phyloP scores from a whole-genome alignment of 1,284 basidiomycete species.

The Cutaneotrichosporon sp. region DNA sequence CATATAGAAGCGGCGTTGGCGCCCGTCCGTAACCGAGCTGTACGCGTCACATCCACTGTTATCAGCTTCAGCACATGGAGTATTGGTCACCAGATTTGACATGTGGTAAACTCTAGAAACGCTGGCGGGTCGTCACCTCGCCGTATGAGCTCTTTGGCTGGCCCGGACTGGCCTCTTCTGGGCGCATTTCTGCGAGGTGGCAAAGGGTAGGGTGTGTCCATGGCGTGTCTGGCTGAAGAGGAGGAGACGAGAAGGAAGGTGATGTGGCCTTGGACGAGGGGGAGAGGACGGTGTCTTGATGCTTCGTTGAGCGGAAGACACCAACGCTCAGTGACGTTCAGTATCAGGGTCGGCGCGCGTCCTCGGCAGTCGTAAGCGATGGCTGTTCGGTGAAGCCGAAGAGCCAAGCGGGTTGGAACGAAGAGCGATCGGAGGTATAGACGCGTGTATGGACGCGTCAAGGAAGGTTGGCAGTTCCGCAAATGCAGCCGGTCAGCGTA shows the following conservation, averaged over 20 bases:
- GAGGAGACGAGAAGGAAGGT: background rate
- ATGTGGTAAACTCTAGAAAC: constrained; percentile 39
- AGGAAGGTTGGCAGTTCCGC: background rate
- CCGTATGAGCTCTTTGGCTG: background rate
- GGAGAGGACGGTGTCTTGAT: background rate
- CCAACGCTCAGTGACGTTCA: background rate
- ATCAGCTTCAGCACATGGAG: background rate
- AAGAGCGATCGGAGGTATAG: background rate
- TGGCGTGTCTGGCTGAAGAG: background rate
- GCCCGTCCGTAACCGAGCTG: background rate
- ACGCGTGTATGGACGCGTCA: background rate
- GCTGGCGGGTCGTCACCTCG: background rate
- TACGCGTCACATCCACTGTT: constrained; percentile 1
- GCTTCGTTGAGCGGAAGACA: background rate
- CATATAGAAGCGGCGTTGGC: constrained; percentile 34
- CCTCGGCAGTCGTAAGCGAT: background rate
- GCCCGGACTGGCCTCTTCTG: background rate
- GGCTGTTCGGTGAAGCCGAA: background rate
- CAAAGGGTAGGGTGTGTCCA: background rate
- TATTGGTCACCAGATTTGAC: constrained; percentile 36
- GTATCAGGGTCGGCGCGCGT: background rate
- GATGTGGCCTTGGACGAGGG: background rate
- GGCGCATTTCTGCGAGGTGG: background rate
- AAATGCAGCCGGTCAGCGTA: background rate
- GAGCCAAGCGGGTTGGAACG: background rate